A percentile compares a stretch with the other conserved stretches of the same genome.
These are phyloP conservation scores for Fusarium mexicanum DNA, from an alignment of 2,329 filamentous ascomycete genomes.

Conservation along the genomic window DNA sequence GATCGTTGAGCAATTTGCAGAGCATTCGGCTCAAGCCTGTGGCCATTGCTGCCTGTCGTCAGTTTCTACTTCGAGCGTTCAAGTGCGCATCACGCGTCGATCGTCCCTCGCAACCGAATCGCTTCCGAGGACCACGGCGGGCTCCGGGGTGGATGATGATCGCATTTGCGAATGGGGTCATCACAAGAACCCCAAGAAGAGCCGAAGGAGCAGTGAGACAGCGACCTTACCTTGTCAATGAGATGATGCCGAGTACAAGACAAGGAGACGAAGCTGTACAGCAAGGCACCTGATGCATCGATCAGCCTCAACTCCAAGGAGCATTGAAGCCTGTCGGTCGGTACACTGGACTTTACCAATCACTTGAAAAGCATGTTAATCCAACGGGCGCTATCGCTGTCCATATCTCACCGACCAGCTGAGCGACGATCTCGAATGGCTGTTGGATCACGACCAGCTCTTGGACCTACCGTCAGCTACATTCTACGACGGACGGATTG, in stretches of 20 bases:
- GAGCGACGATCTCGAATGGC: background rate
- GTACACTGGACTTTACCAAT: background rate
- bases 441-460: background rate
- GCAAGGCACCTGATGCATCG: accelerated
- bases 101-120: background rate
- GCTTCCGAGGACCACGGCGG: background rate
- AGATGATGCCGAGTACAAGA: accelerated
- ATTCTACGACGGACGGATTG: background rate
- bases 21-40: background rate
- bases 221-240: accelerated
- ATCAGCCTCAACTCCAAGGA: accelerated
- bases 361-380: accelerated
- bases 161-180: background rate
- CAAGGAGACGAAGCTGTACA: background rate
- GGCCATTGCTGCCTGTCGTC: background rate
- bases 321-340: accelerated
- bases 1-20: accelerated
- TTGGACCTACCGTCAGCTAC: background rate
- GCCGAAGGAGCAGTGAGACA: background rate
- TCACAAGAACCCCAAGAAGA: background rate
- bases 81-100: background rate
- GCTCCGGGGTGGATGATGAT: background rate
- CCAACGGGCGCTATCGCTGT: background rate
- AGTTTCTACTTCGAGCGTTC: background rate
- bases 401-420: background rate